Conservation (phyloP, 2,329 filamentous ascomycete genomes). For the Penicillium decumbens region DNA sequence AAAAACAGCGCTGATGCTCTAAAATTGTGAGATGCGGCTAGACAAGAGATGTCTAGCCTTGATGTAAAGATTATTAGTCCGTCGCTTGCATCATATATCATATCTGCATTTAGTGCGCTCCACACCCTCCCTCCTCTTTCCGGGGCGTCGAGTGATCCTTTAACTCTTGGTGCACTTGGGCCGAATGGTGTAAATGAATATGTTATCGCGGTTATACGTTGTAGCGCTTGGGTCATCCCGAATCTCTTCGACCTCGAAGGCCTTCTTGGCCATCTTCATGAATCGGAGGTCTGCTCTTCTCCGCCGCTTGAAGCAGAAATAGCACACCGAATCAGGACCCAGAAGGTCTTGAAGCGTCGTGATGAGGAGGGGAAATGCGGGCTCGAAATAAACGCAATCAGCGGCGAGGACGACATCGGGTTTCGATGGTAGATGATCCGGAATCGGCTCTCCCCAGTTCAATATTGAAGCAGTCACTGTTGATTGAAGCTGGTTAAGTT, state of each 20-base stretch:
- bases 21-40: constrained; percentile 30
- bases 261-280: constrained; percentile 64
- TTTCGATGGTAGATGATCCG: constrained; percentile 40
- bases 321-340: constrained; percentile 60
- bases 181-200: constrained; percentile 39
- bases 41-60: neutral
- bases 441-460: constrained; percentile 63
- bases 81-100: constrained; percentile 6
- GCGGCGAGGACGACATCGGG: constrained; percentile 86
- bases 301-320: constrained; percentile 94
- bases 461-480: constrained; percentile 65
- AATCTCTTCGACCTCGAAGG: constrained; percentile 60
- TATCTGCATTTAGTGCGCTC: neutral
- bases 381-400: constrained; percentile 96
- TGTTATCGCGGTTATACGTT: constrained; percentile 36
- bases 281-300: constrained; percentile 75
- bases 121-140: neutral
- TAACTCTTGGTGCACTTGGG: constrained; percentile 16
- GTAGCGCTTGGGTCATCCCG: constrained; percentile 49
- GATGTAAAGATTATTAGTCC: neutral
- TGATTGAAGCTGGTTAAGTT: constrained; percentile 66
- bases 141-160: neutral
- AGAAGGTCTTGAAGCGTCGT: constrained; percentile 72
- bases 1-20: constrained; percentile 30
- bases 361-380: constrained; percentile 82